Evolutionary conservation across 257 asterid species (phyloP).

Genomic region (Solanum paucissectum): DNA sequence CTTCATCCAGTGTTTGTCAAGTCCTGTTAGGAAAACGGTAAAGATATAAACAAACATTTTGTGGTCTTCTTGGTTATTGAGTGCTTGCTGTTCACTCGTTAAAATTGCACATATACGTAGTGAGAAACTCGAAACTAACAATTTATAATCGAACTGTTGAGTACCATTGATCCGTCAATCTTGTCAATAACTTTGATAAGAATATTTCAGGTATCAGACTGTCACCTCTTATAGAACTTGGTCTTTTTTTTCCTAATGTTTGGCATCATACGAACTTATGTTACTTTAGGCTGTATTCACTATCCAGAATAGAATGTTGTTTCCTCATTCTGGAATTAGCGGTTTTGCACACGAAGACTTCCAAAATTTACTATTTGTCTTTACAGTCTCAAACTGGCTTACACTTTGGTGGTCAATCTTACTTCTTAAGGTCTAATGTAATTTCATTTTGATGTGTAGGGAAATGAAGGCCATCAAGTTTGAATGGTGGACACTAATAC

Average conservation of each 20-base stretch:
- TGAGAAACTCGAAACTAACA: background rate
- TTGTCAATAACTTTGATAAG: background rate
- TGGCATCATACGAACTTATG: background rate
- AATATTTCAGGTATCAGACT: background rate
- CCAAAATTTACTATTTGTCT: background rate
- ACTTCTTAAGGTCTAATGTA: background rate
- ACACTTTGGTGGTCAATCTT: background rate
- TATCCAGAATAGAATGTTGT: background rate
- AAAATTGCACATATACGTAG: background rate
- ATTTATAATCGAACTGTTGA: background rate
- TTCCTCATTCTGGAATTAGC: background rate
- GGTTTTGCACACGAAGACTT: background rate
- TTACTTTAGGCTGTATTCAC: background rate
- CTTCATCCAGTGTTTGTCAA: conserved; percentile 72
- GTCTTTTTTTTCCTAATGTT: too few relatives aligned
- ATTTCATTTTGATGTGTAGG: too few relatives aligned
- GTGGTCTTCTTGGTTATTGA: background rate
- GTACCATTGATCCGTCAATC: background rate
- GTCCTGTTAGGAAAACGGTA: conserved; percentile 91
- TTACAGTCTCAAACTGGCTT: background rate
- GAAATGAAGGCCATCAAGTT: too few relatives aligned
- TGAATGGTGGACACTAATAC: too few relatives aligned
- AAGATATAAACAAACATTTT: background rate
- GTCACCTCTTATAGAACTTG: background rate
- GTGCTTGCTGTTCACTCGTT: background rate